Percentiles rank a stretch among this genome's conserved stretches.
These are phyloP conservation scores for Taphrina pruni DNA, from an alignment of 1,139 yeast species.

Conservation along the genomic window DNA sequence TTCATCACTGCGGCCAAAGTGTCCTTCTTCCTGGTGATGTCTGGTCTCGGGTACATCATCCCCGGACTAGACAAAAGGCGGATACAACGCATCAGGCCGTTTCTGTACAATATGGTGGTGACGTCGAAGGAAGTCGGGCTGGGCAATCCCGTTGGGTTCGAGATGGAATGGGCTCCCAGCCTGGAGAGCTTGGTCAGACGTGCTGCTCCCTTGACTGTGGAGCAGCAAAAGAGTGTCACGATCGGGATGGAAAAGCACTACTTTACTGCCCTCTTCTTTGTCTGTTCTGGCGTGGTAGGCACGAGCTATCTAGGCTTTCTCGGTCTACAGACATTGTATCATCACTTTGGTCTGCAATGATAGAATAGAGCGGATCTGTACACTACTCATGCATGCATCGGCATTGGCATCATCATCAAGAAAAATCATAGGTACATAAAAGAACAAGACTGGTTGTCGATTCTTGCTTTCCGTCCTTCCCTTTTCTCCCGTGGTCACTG, in stretches of 20 bases:
- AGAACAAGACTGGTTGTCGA: too few relatives aligned
- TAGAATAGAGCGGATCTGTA: too few relatives aligned
- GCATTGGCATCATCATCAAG: too few relatives aligned
- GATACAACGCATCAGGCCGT: slow-evolving; percentile 32
- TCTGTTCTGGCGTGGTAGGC: slow-evolving; percentile 8
- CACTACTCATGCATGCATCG: too few relatives aligned
- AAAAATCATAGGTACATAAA: too few relatives aligned
- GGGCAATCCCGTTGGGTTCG: slow-evolving; percentile 28
- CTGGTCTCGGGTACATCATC: slow-evolving; percentile 29
- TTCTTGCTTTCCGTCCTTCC: too few relatives aligned
- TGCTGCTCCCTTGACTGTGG: slow-evolving; percentile 1
- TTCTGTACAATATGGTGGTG: slow-evolving; percentile 19
- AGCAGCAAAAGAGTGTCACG: slow-evolving; percentile 5
- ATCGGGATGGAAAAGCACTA: slow-evolving; percentile 39
- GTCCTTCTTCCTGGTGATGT: slow-evolving; percentile 39
- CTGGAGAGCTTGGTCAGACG: slow-evolving; percentile 13
- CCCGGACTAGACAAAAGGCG: slow-evolving; percentile 36
- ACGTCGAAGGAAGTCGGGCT: slow-evolving; percentile 32
- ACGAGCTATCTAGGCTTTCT: slow-evolving; percentile 16
- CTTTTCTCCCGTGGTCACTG: too few relatives aligned
- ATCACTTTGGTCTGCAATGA: background rate
- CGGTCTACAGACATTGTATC: background rate
- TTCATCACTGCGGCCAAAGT: slow-evolving; percentile 33
- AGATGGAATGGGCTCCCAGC: slow-evolving; percentile 31
- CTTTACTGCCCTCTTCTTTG: slow-evolving; percentile 28